phyloP scores from a whole-genome alignment of 1,139 yeast species.

The Scheffersomyces illinoinensis region DNA sequence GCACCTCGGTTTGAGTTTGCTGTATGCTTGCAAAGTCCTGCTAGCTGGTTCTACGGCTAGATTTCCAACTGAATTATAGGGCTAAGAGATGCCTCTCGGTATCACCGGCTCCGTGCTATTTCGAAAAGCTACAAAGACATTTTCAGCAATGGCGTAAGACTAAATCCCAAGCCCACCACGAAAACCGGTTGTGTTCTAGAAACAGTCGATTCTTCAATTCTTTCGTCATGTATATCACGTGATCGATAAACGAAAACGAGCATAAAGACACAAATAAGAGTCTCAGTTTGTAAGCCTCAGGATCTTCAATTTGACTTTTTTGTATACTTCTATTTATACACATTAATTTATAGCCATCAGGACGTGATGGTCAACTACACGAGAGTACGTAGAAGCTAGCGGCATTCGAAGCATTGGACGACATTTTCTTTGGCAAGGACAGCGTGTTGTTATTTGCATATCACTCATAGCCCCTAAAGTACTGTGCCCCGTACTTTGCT shows the following conservation, averaged over 20 bases:
- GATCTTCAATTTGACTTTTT: background rate
- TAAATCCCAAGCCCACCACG: too few relatives aligned
- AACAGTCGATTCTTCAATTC: background rate
- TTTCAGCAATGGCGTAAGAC: too few relatives aligned
- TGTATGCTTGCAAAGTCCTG: too few relatives aligned
- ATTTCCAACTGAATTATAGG: too few relatives aligned
- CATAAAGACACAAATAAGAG: background rate
- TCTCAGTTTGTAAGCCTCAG: background rate
- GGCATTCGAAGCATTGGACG: background rate
- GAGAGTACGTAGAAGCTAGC: background rate
- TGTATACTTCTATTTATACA: background rate
- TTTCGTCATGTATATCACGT: background rate
- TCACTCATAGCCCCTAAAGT: background rate
- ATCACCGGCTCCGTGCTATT: too few relatives aligned
- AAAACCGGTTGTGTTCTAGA: background rate
- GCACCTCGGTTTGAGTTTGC: too few relatives aligned
- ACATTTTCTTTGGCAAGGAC: background rate
- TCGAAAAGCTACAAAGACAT: too few relatives aligned
- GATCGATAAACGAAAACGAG: slow-evolving; percentile 2
- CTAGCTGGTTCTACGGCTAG: too few relatives aligned
- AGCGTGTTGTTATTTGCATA: background rate
- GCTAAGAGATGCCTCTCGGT: too few relatives aligned
- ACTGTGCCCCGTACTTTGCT: background rate
- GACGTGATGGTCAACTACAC: background rate
- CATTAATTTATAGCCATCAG: background rate